Base-by-base conservation (phyloP, 1,139 yeast genomes). In the Geotrichum fermentans region DNA sequence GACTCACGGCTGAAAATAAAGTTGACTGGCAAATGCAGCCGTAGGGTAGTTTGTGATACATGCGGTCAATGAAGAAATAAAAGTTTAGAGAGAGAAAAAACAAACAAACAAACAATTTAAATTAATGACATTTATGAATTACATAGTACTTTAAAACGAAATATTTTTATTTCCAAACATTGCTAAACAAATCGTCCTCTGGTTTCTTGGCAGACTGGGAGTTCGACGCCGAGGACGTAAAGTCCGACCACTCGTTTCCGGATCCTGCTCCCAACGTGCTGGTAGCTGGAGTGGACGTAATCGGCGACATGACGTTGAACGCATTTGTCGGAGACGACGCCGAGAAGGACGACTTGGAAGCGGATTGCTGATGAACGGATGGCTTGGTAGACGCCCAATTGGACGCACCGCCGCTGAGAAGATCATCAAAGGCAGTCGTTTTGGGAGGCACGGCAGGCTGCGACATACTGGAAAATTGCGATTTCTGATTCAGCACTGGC, bases 181-280 rank as follows among this genome's bases (percentile, higher is more conserved):
- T 80, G 48, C 77, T 76, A 63, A 81, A 81, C 36, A 80, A 68
- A 56, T 83, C 90, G 54, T 83, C 88, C 52, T 78, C 83, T 38
- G 74, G 63, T 5, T 74, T 70, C 47, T 67, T 67, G 7, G 36
- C 26, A 8, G 45, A 28, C 11, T 34, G 22, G 13, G 16, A 16
- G 11, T 58, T 26, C 16, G 59, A 46, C 33, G 65, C 58, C 10
- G 60, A 59, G 5, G 60, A 55, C 26, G 58, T 47, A 47, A 58
- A 61, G 14, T 58, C 50, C 4, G 56, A 55, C 63, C 63, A 57
- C 38, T 60, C 56, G 53, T 62, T 26, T 22, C 17, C 37, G 2
- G 28, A 8, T 14, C n/a, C 22, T 29, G 16, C 14, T 6, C 20
- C 32, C 8, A 10, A 24, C 8, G 8, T 24, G 28, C 28, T 24